Base-by-base conservation (phyloP, 352 stramenopile genomes). In the Phytophthora multivora region DNA sequence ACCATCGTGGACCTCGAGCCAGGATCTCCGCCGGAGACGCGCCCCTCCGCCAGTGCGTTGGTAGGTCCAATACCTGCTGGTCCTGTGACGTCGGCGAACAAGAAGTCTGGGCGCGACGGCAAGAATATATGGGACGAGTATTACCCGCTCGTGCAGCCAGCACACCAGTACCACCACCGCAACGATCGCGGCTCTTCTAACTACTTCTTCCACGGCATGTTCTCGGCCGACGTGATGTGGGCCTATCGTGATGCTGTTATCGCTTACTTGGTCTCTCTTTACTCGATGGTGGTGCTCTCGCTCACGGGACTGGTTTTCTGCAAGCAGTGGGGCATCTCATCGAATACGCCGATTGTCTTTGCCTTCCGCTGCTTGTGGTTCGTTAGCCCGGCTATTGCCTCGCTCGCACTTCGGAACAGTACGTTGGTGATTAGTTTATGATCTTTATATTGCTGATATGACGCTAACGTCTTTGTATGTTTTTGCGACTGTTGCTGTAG, bases 141-240 rank as follows among this genome's bases (percentile, higher is more conserved):
- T 63, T 95, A 95, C 54, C 87, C 87, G 54, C 85, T 95, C 42
- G 83, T 95, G 48, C 87, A 95, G 66, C 85, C 87, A 5, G 67
- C 85, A 31, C 82, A 90, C 63, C 79, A 91, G 71, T 91, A 93
- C 55, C 80, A 93, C 63, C 69, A 89, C 49, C 80, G 78, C 66
- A 89, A 88, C 35, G 83, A 85, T 51, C 78, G 79, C 31, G 76
- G 77, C 42, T 81, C 80, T n/a, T 87, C 73, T 51, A 91, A 89
- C 71, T 91, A 90, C 53, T 95, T 95, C 61, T 95, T 91, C 71
- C 82, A 93, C 55, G 83, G 83, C 71, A 89, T 93, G 79, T 93
- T 94, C 66, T 90, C 83, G n/a, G 82, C 83, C 46, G 87, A 95
- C 51, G 87, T 95, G 53, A 77, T 90, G 59, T 90, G 77, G 67